Evolutionary conservation across 768 basidiomycete genomes (phyloP).

Genomic region (Kondoa subrosea): DNA sequence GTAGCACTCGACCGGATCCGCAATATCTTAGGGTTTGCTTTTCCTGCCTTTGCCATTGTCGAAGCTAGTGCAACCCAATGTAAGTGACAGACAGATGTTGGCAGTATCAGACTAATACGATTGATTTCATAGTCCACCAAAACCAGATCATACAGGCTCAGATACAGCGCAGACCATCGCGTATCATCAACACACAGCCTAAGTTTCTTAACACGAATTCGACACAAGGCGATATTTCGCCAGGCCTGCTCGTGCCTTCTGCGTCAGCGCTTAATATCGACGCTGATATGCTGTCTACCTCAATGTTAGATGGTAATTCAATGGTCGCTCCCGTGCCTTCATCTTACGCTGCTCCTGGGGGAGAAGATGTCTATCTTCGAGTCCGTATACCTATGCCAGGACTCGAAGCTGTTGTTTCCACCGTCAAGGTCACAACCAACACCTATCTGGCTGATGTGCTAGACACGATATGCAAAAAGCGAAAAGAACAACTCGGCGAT

Average conservation of each 20-base stretch:
- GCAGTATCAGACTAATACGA: too few relatives aligned
- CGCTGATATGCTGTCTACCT: background rate
- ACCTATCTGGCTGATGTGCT: slow-evolving; percentile 97
- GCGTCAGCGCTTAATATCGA: slow-evolving; percentile 7
- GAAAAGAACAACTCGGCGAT: slow-evolving; percentile 30
- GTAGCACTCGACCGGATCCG: slow-evolving; percentile 80
- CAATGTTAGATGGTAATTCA: slow-evolving; percentile 1
- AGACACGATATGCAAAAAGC: slow-evolving; percentile 49
- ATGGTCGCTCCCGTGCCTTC: slow-evolving; percentile 6
- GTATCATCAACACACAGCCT: slow-evolving; percentile 40
- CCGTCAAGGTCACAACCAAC: slow-evolving; percentile 41
- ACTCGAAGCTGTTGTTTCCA: slow-evolving; percentile 12
- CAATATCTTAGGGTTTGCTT: slow-evolving; percentile 70
- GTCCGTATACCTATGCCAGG: slow-evolving; percentile 19
- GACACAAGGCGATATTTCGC: slow-evolving; percentile 1
- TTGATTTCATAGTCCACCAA: too few relatives aligned
- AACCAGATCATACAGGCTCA: slow-evolving; percentile 62
- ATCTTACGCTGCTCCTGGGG: slow-evolving; percentile 12
- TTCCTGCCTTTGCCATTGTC: slow-evolving; percentile 69
- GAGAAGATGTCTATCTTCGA: slow-evolving; percentile 13
- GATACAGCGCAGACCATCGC: slow-evolving; percentile 66
- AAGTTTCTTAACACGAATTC: slow-evolving; percentile 7
- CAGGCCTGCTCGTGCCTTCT: background rate
- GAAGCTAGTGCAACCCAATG: slow-evolving; percentile 52
- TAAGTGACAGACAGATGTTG: too few relatives aligned